phyloP scores from a whole-genome alignment of 2,329 filamentous ascomycete genomes.

The Xylariales sp. region DNA sequence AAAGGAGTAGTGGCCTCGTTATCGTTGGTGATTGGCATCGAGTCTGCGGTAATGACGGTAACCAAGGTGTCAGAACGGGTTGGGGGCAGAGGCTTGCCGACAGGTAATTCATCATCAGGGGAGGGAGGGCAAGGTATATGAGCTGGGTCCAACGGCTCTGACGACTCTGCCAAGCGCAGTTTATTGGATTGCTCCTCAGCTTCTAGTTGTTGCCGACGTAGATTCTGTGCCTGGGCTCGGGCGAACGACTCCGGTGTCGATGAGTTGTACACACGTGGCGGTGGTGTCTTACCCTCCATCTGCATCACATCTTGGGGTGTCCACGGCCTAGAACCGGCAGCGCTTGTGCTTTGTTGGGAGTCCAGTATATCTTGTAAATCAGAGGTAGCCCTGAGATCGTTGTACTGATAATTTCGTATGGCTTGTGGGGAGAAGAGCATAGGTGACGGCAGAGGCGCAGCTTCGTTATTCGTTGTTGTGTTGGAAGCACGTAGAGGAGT shows the following conservation, averaged over 20 bases:
- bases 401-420: slow-evolving; percentile 34
- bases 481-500: slow-evolving; percentile 44
- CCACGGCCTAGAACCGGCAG: too few relatives aligned
- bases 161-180: slow-evolving; percentile 16
- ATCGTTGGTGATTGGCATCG: slow-evolving; percentile 44
- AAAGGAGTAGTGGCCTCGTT: slow-evolving; percentile 47
- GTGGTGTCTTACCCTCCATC: slow-evolving; percentile 31
- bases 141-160: slow-evolving; percentile 20
- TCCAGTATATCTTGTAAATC: slow-evolving; percentile 38
- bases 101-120: slow-evolving; percentile 36
- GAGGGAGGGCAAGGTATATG: slow-evolving; percentile 39
- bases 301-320: slow-evolving; percentile 41
- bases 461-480: slow-evolving; percentile 21
- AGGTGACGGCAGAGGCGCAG: slow-evolving; percentile 28
- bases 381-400: slow-evolving; percentile 26
- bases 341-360: too few relatives aligned
- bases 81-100: slow-evolving; percentile 22
- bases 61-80: slow-evolving; percentile 36
- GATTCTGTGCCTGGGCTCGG: slow-evolving; percentile 27
- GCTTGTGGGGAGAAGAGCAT: slow-evolving; percentile 33
- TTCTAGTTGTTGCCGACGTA: slow-evolving; percentile 27
- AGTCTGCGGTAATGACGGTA: slow-evolving; percentile 47
- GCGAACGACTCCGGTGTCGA: slow-evolving; percentile 35
- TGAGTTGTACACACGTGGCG: slow-evolving; percentile 29
- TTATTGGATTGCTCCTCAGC: slow-evolving; percentile 26